Percentiles rank a stretch among this genome's conserved stretches.
Evolutionary conservation across 106 monocot species (phyloP).

Genomic region (Dactylorhiza incarnata): DNA sequence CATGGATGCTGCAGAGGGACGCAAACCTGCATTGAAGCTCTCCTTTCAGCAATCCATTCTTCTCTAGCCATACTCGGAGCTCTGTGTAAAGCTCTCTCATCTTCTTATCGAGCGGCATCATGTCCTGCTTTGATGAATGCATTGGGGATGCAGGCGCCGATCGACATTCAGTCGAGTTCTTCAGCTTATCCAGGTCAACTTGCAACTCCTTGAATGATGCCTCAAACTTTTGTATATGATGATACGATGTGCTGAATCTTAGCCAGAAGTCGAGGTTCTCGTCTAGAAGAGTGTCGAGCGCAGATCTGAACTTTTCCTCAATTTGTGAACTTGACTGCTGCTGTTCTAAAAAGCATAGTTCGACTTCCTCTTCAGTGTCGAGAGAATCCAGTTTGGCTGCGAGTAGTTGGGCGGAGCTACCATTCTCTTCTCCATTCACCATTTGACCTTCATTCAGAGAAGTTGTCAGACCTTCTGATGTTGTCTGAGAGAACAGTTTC

Average conservation of each 20-base stretch:
- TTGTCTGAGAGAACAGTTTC: constrained; percentile 30
- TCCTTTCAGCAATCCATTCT: constrained; percentile 52
- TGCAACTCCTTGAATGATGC: constrained; percentile 32
- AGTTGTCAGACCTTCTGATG: not conserved
- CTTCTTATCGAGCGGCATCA: constrained; percentile 31
- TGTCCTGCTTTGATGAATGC: constrained; percentile 6
- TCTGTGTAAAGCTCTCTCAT: constrained; percentile 66
- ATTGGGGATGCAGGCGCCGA: not conserved
- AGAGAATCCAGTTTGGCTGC: not conserved
- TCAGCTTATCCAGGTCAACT: constrained; percentile 32
- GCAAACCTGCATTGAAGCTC: constrained; percentile 64
- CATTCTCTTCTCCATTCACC: constrained; percentile 4
- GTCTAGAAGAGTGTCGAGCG: constrained; percentile 67
- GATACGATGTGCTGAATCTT: constrained; percentile 80
- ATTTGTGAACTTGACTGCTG: constrained; percentile 13
- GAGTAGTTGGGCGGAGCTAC: not conserved
- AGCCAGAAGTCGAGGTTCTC: constrained; percentile 96
- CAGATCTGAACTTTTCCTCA: constrained; percentile 71
- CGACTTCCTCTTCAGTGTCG: constrained; percentile 10
- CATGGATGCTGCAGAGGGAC: constrained; percentile 52
- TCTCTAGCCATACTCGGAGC: constrained; percentile 74
- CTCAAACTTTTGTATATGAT: constrained; percentile 69
- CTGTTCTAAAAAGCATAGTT: constrained; percentile 13
- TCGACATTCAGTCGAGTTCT: constrained; percentile 14
- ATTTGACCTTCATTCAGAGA: not conserved